Evolutionary conservation across 805 yeast genomes (phyloP).

Genomic region (Lachancea waltii): DNA sequence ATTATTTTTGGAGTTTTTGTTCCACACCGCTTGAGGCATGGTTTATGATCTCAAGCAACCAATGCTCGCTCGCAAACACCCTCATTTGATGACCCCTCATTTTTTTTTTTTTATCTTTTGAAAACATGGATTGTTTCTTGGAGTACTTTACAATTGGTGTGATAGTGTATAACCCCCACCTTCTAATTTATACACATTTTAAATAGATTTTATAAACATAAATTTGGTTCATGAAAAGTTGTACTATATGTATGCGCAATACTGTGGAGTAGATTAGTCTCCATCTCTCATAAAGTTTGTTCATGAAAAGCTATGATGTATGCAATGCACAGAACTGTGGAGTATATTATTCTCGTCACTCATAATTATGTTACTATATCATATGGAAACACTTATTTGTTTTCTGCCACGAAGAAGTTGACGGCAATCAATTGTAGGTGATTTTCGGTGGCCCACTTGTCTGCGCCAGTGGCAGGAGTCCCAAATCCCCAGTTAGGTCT

Average conservation of each 20-base stretch:
- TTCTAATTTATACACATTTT: neutral
- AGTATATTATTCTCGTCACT: no score
- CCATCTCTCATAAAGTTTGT: slow-evolving; percentile 1
- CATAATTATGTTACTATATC: neutral
- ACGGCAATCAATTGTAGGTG: slow-evolving; percentile 63
- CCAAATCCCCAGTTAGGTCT: slow-evolving; percentile 70
- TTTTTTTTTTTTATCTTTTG: neutral
- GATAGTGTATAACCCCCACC: no score
- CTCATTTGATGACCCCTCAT: neutral
- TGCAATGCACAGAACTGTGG: neutral
- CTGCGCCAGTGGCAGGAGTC: slow-evolving; percentile 70
- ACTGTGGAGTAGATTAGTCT: neutral
- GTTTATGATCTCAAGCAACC: no score
- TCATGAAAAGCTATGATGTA: neutral
- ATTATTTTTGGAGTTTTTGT: neutral
- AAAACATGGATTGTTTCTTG: neutral
- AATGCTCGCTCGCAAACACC: no score
- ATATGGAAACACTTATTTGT: slow-evolving; percentile 18
- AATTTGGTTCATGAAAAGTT: slow-evolving; percentile 1
- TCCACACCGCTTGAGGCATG: no score
- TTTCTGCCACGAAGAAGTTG: slow-evolving; percentile 82
- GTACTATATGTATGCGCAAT: neutral
- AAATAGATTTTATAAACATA: slow-evolving; percentile 1
- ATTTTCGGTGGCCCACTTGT: slow-evolving; percentile 62
- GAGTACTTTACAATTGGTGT: neutral